A percentile compares a stretch with the other conserved stretches of the same genome.
Conservation (phyloP, 2,329 filamentous ascomycete species). For the Colletotrichum limetticola region DNA sequence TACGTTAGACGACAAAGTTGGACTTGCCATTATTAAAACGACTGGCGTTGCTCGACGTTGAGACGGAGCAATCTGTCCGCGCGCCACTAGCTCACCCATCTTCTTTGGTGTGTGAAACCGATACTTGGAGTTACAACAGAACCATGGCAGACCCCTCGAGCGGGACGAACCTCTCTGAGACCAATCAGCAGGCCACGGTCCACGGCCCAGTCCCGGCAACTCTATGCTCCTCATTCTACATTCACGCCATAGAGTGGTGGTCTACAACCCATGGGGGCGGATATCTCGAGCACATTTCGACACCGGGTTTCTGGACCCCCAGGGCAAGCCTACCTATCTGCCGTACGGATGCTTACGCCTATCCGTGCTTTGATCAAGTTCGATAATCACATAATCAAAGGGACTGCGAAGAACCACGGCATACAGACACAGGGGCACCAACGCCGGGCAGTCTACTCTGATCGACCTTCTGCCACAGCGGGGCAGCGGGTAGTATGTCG, state of each 20-base stretch:
- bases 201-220: not conserved
- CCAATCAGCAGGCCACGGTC: constrained; percentile 1
- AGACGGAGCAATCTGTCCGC: constrained; percentile 28
- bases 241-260: not conserved
- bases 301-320: no score
- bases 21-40: not conserved
- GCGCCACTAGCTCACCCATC: not conserved
- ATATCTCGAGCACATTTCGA: no score
- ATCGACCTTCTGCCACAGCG: constrained; percentile 14
- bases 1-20: not conserved
- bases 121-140: constrained; percentile 5
- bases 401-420: not conserved
- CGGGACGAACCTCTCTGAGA: constrained; percentile 23
- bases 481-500: constrained; percentile 2
- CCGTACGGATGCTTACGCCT: no score
- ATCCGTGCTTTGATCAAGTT: not conserved
- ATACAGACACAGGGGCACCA: not conserved
- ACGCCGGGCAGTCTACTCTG: not conserved
- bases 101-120: constrained; percentile 20
- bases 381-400: not conserved
- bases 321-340: no score
- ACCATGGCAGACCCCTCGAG: not conserved
- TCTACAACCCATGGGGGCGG: no score
- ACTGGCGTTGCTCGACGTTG: constrained; percentile 1
- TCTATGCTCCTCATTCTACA: not conserved